Evolutionary conservation across 1,284 basidiomycete genomes (phyloP).

Genomic region (Boletus mariae): DNA sequence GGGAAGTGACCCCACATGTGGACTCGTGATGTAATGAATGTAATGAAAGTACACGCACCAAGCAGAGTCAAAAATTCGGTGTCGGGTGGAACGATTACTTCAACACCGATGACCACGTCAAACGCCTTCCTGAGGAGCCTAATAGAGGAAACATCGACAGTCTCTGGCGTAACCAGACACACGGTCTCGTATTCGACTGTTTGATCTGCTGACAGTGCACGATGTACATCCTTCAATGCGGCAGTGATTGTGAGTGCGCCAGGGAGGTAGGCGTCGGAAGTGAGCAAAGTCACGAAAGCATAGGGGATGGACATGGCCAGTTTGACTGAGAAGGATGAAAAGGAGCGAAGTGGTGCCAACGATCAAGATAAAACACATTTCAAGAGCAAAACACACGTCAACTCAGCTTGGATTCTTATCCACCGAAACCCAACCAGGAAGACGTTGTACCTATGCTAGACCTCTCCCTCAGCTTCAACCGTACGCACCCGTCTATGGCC

Average conservation of each 20-base stretch:
- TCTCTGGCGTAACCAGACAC: constrained; percentile 91
- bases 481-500: constrained; percentile 26
- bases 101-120: constrained; percentile 87
- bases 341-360: no score
- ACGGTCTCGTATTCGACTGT: constrained; percentile 79
- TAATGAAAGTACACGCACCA: constrained; percentile 50
- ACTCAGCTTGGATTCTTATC: background rate
- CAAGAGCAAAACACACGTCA: constrained; percentile 8
- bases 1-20: background rate
- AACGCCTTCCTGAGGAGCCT: constrained; percentile 79
- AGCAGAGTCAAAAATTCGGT: constrained; percentile 70
- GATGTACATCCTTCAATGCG: constrained; percentile 79
- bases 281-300: constrained; percentile 88
- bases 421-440: background rate
- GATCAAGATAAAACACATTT: background rate
- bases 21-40: constrained; percentile 2
- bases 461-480: constrained; percentile 37
- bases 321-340: no score
- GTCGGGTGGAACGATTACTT: constrained; percentile 71
- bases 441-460: background rate
- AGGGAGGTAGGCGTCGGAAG: constrained; percentile 87
- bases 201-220: constrained; percentile 37
- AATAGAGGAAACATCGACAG: constrained; percentile 83
- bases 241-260: constrained; percentile 86
- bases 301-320: constrained; percentile 53